Base-by-base conservation (phyloP, 169 alveolate genomes). In the Perkinsus marinus region DNA sequence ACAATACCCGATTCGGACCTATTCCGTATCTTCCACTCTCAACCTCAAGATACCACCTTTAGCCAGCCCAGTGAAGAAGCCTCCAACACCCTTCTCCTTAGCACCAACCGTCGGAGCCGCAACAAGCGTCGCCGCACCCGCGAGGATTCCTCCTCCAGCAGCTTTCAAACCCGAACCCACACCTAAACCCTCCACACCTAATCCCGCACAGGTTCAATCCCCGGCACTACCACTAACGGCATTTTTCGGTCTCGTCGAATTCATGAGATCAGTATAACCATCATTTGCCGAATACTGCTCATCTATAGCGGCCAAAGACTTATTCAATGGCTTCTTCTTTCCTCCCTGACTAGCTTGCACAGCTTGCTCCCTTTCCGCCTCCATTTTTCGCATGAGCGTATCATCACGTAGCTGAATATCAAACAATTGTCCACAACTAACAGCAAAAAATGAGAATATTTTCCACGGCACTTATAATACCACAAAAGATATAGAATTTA, bases 81-180 rank as follows among this genome's bases (percentile, higher is more conserved):
- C 95, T 39, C 91, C 39, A 34, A 93, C 95, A 16, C 95, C 95
- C 68, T 92, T 93, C 22, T 92, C 90, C 57, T 93, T 91, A 6
- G 95, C 95, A 22, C 95, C 95, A 34, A 92, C 95, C 43, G 92
- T 93, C 89, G 95, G 95, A 13, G 95, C 92, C 17, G 94, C 95
- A 38, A 93, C 95, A 22, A 93, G 91, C n/a, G 93, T 47, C 39
- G 94, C 95, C 39, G 92, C 94, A 36, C 95, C 95, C 43, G 95
- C 95, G 5, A 93, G 93, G 34, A 93, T 91, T 6, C 95, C 95
- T 37, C 92, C 92, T 6, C 95, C 95, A 26, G 93, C 94, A 0
- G 95, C 93, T 69, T 91, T 89, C 91, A 93, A 68, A 19, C 95
- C 95, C 26, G 93, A 91, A 68, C 95, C 93, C 37, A 93, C 90